A percentile compares a stretch with the other conserved stretches of the same genome.
phyloP scores from a whole-genome alignment of 345 rosid genomes.

The Eucalyptus fibrosa region DNA sequence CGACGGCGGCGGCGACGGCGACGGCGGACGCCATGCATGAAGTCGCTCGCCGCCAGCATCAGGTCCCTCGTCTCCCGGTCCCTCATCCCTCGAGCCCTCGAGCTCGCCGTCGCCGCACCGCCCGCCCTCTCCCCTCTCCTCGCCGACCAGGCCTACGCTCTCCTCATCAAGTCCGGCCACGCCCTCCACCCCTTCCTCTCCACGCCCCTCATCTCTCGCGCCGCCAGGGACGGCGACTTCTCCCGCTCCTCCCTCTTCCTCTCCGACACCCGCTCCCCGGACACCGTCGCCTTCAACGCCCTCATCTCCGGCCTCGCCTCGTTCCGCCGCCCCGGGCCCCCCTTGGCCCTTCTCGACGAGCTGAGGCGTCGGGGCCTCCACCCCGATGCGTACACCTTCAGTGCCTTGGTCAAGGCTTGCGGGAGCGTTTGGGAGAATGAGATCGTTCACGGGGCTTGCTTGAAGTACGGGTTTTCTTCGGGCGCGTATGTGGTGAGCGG shows the following conservation, averaged over 20 bases:
- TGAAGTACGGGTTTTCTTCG: constrained; percentile 10
- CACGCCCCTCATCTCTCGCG: constrained; percentile 17
- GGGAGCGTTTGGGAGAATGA: constrained; percentile 3
- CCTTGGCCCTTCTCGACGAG: constrained; percentile 5
- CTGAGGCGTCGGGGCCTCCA: constrained; percentile 10
- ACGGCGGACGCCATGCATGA: constrained; percentile 7
- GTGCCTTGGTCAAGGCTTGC: constrained; percentile 19
- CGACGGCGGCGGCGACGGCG: not conserved
- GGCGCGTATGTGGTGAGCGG: constrained; percentile 19
- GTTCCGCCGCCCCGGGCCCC: not conserved
- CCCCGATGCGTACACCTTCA: constrained; percentile 21
- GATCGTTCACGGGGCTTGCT: constrained; percentile 16
- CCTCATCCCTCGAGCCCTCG: constrained; percentile 10
- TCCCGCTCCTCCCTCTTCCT: constrained; percentile 11
- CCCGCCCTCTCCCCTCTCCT: not conserved
- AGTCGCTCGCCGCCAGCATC: constrained; percentile 2
- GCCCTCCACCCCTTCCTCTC: constrained; percentile 12
- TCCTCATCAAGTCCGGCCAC: constrained; percentile 18
- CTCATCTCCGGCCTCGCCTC: constrained; percentile 21
- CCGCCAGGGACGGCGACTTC: constrained; percentile 4
- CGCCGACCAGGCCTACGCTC: constrained; percentile 18
- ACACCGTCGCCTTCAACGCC: constrained; percentile 14
- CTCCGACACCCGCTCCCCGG: constrained; percentile 15
- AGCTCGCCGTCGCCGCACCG: not conserved
- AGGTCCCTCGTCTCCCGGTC: not conserved